Evolutionary conservation across 1,284 basidiomycete species (phyloP), one percentile per base, ranked within the genome.

Genomic region (Amylostereum areolatum): DNA sequence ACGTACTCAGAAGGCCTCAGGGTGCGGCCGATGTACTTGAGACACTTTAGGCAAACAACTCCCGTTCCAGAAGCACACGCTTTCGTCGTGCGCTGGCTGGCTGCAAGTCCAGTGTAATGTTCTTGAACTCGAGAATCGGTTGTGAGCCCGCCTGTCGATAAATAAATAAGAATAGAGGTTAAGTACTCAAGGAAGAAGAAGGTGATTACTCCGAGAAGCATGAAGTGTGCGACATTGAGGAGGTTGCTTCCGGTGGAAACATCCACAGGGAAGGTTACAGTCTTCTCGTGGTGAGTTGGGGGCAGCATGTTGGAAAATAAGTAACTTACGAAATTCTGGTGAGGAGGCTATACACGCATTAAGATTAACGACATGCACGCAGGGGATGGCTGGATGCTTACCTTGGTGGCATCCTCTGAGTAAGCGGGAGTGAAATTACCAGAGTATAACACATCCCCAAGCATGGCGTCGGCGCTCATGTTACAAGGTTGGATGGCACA

Each of bases 201-300:
- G 24, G 7, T 27, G 36, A 49, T 36, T 24, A 54, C 49, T 24
- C 53, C 53, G 32, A 54, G 28, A n/a, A 54, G 50, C 40, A 49
- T 51, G 43, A 54, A 54, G 44, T 54, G 53, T 4, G 53, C 53
- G 5, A 54, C 50, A 34, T 46, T 54, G 9, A 54, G 33, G n/a
- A 33, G 37, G 24, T 40, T 48, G 3, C 25, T 24, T 8, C 53
- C 53, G 9, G 43, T 27, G 7, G 32, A 24, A 5, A 41, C 34
- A 7, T 42, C 40, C 10, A 31, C 31, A 2, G 52, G 53, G 24
- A 54, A 36, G 18, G 53, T 54, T 7, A 54, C 28, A 30, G 50
- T 47, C 53, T 54, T 28, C 12, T n/a, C 2, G 3, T 35, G n/a
- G 39, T 31, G n/a, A 4, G 40, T 36, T 11, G 7, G 4, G 11